phyloP scores from a whole-genome alignment of 805 yeast species.

The Nakazawaea populi region DNA sequence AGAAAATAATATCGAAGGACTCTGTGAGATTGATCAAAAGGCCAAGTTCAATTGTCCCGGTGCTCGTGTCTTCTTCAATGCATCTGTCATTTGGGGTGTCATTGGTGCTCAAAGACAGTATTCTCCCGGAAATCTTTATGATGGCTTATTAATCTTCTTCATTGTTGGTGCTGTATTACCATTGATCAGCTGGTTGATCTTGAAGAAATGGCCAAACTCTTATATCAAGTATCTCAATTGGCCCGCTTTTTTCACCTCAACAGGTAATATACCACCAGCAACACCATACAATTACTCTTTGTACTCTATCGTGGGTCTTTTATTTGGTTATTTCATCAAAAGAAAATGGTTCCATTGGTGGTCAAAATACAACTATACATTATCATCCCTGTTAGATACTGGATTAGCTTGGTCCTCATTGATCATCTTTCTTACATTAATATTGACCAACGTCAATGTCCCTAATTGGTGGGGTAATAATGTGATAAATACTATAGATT shows the following conservation, averaged over 20 bases:
- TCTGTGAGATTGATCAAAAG: slow-evolving; percentile 37
- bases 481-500: slow-evolving; percentile 34
- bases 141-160: slow-evolving; percentile 53
- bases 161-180: slow-evolving; percentile 48
- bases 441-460: slow-evolving; percentile 30
- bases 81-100: slow-evolving; percentile 61
- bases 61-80: slow-evolving; percentile 41
- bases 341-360: slow-evolving; percentile 61
- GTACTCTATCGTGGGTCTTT: slow-evolving; percentile 47
- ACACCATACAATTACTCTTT: slow-evolving; percentile 62
- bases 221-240: slow-evolving; percentile 47
- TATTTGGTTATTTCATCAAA: slow-evolving; percentile 53
- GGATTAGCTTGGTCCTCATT: slow-evolving; percentile 63
- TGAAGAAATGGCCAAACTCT: slow-evolving; percentile 32
- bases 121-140: slow-evolving; percentile 40
- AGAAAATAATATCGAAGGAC: slow-evolving; percentile 27
- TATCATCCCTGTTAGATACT: slow-evolving; percentile 61
- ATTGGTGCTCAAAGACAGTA: slow-evolving; percentile 62
- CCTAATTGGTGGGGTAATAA: slow-evolving; percentile 66
- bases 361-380: slow-evolving; percentile 67
- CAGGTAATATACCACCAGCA: slow-evolving; percentile 69
- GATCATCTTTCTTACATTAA: slow-evolving; percentile 47
- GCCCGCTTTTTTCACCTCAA: slow-evolving; percentile 58
- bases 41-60: slow-evolving; percentile 44
- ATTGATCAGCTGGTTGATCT: slow-evolving; percentile 30